Percentiles rank a stretch among this genome's conserved stretches.
Evolutionary conservation across 805 yeast genomes (phyloP).

Genomic region (Diddensiella caesifluorescens): DNA sequence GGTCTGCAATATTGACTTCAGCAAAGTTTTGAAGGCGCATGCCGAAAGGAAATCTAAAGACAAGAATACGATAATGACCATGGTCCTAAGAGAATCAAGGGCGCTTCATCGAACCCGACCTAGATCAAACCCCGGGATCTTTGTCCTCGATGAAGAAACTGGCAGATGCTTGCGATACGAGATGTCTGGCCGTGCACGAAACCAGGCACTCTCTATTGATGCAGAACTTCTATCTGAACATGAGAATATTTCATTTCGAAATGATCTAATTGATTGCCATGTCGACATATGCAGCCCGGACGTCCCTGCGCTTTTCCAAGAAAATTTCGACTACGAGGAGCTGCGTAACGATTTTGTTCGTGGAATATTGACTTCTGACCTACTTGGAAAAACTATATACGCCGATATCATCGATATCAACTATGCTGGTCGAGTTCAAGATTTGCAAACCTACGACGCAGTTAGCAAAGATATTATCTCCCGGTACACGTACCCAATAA

Average conservation of each 20-base stretch:
- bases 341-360: constrained; percentile 82
- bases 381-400: constrained; percentile 84
- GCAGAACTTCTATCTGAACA: constrained; percentile 67
- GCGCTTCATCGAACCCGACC: constrained; percentile 83
- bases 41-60: constrained; percentile 63
- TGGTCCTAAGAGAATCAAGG: constrained; percentile 83
- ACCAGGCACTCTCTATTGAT: constrained; percentile 57
- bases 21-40: constrained; percentile 67
- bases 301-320: constrained; percentile 93
- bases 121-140: constrained; percentile 74
- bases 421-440: constrained; percentile 93
- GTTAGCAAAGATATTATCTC: constrained; percentile 84
- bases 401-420: constrained; percentile 75
- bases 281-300: constrained; percentile 93
- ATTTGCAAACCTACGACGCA: constrained; percentile 89
- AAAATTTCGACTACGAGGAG: constrained; percentile 89
- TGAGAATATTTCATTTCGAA: constrained; percentile 68
- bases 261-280: constrained; percentile 93
- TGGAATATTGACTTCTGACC: constrained; percentile 86
- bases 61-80: constrained; percentile 88
- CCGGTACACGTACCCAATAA: constrained; percentile 89
- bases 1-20: constrained; percentile 83
- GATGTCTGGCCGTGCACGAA: constrained; percentile 51
- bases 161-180: constrained; percentile 81
- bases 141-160: constrained; percentile 68